Conservation (phyloP, 352 stramenopile species). For the Pythium volutum region DNA sequence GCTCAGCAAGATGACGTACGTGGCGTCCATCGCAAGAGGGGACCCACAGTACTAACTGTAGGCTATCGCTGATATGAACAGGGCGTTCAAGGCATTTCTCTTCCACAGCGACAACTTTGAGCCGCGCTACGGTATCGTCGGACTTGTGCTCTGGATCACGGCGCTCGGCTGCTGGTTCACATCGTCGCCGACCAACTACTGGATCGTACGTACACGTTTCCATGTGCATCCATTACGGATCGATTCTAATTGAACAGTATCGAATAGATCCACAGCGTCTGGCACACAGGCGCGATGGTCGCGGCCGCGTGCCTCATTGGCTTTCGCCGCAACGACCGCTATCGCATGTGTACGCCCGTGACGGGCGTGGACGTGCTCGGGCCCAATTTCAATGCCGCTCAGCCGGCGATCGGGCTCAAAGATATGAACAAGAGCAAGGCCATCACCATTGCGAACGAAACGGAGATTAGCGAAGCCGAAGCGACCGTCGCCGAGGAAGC, state of each 20-base stretch:
- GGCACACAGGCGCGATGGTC: constrained; percentile 27
- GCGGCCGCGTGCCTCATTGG: constrained; percentile 22
- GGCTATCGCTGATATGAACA: constrained; percentile 9
- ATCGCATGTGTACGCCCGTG: constrained; percentile 25
- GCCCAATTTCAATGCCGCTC: constrained; percentile 11
- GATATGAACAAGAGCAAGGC: background rate
- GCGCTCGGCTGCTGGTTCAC: constrained; percentile 37
- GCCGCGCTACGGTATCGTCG: constrained; percentile 27
- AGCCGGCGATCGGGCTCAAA: constrained; percentile 4
- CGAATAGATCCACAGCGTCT: constrained; percentile 27
- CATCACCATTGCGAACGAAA: constrained; percentile 12
- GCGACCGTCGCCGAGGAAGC: background rate
- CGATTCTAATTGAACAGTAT: background rate
- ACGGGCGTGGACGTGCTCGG: constrained; percentile 31
- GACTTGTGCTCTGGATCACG: constrained; percentile 26
- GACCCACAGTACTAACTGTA: background rate
- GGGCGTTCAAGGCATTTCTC: constrained; percentile 27
- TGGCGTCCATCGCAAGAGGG: background rate
- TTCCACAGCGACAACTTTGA: constrained; percentile 42
- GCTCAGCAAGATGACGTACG: constrained; percentile 24
- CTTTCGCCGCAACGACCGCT: constrained; percentile 33
- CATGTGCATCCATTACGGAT: background rate
- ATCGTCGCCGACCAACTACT: constrained; percentile 32
- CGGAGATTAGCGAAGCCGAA: constrained; percentile 5
- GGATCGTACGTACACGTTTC: constrained; percentile 25